Evolutionary conservation across 2,329 filamentous ascomycete species (phyloP), one percentile per base, ranked within the genome.

Genomic region (Diaporthe ampelina): DNA sequence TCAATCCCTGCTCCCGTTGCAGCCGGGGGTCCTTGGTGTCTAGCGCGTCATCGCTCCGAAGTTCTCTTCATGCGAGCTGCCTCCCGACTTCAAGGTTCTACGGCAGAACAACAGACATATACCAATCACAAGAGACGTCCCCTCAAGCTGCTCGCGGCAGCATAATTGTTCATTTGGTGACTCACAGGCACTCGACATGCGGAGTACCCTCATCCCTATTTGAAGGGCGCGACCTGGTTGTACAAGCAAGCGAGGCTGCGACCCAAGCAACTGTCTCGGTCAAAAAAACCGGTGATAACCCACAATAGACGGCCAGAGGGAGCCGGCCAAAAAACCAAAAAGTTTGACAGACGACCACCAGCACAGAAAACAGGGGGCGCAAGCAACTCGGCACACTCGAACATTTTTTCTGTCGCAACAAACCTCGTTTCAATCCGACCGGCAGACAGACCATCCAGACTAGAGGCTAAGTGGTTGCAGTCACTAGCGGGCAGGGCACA

Each of bases 21-120:
- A 54, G 68, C 54, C 48, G 72, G 54, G 48, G 68, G 70, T 61
- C 72, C 68, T 50, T 71, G 61, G 26, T 56, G 32, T 29, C 67
- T 75, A 68, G 69, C 74, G 74, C 74, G 74, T 76, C 72, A 74
- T 72, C 71, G 72, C 69, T 67, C 69, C 48, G 26, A 74, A 72
- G 61, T 72, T 72, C 70, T 63, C 70, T 72, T 76, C 74, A 68
- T 72, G 72, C 67, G 63, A 68, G 59, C 54, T 69, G 54, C 68
- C 58, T 63, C 35, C 59, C 48, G 48, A 37, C 56, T 48, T 58
- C 52, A 61, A 70, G 71, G 65, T 70, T 73, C 73, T 73, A 45
- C 58, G 58, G 61, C 43, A 43, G 35, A 65, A 45, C 65, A 63
- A 26, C 65, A 57, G 32, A 43, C 21, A 17, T 26, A 48, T 73